Evolutionary conservation across 352 stramenopile genomes (phyloP), one percentile per base, ranked within the genome.

Genomic region (Phytophthora hybrid): DNA sequence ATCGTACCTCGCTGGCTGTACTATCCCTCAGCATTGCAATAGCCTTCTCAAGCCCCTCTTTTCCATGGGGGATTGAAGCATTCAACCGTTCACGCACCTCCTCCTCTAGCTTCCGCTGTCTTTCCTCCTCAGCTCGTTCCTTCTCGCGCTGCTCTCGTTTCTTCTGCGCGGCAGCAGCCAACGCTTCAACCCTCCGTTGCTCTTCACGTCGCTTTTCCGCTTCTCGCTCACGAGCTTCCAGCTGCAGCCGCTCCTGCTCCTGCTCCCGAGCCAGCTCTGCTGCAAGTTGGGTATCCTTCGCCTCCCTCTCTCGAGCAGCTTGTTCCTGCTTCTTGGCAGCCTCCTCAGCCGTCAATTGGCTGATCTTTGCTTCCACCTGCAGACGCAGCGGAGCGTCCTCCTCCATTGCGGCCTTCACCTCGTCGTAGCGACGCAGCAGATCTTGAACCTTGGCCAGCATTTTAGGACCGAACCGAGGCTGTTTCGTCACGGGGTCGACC

Each of bases 401-500:
- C 1, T 77, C 59, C 44, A 87, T n/a, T 34, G 77, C 61, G 2
- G 70, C 49, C 44, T 79, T 71, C n/a, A 92, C 49, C 3, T 55
- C 59, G 29, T 94, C 82, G 39, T 89, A 92, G 19, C 74, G 73
- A 55, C 55, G 49, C 59, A 94, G 71, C 71, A 96, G 61, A 37
- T 79, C 77, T 39, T 82, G 66, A 8, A 94, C 89, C 64, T 85
- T 90, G 8, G 75, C 71, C 68, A 92, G 69, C 79, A 93, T 96
- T 66, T 92, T 92, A 19, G 89, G 88, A 0, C 89, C 89, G 31
- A 94, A 94, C 8, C 89, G 85, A 49, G 88, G 85, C 26, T 85
- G 73, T 39, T 88, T 85, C 52, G 89, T 93, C 53, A 95, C 74
- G 1, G 88, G 88, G 47, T 96, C 89, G 37, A 93, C 71, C 77